Evolutionary conservation across 768 basidiomycete genomes (phyloP).

Genomic region (Boletus bicolor): DNA sequence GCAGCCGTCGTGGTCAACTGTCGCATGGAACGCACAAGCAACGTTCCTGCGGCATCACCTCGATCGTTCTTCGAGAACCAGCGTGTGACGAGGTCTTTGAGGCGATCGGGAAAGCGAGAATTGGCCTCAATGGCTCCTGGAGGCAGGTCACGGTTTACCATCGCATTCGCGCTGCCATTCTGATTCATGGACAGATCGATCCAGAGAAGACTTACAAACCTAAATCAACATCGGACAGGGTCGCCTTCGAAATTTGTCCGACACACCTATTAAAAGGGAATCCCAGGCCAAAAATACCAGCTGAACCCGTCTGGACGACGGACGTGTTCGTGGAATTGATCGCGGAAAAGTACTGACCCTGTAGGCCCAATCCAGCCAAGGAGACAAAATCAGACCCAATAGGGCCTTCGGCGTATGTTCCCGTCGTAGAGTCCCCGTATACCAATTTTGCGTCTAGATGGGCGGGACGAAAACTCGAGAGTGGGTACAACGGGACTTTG

Average conservation of each 20-base stretch:
- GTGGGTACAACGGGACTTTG: slow-evolving; percentile 48
- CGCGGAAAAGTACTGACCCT: slow-evolving; percentile 59
- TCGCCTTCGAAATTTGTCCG: not conserved
- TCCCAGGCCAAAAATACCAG: slow-evolving; percentile 73
- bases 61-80: slow-evolving; percentile 19
- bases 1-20: slow-evolving; percentile 17
- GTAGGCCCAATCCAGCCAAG: slow-evolving; percentile 49
- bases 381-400: slow-evolving; percentile 58
- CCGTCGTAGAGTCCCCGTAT: slow-evolving; percentile 72
- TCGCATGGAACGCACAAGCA: slow-evolving; percentile 4
- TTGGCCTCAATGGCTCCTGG: not conserved
- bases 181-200: slow-evolving; percentile 33
- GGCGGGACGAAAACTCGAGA: slow-evolving; percentile 43
- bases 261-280: slow-evolving; percentile 69
- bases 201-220: slow-evolving; percentile 44
- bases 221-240: not conserved
- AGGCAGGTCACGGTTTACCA: slow-evolving; percentile 1
- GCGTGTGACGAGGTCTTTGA: slow-evolving; percentile 12
- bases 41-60: not conserved
- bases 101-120: slow-evolving; percentile 1
- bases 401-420: slow-evolving; percentile 62
- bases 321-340: slow-evolving; percentile 69
- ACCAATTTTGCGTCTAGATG: slow-evolving; percentile 46
- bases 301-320: slow-evolving; percentile 50
- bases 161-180: not conserved